phyloP scores from a whole-genome alignment of 108 stramenopile species.

The Fragilaria crotonensis region DNA sequence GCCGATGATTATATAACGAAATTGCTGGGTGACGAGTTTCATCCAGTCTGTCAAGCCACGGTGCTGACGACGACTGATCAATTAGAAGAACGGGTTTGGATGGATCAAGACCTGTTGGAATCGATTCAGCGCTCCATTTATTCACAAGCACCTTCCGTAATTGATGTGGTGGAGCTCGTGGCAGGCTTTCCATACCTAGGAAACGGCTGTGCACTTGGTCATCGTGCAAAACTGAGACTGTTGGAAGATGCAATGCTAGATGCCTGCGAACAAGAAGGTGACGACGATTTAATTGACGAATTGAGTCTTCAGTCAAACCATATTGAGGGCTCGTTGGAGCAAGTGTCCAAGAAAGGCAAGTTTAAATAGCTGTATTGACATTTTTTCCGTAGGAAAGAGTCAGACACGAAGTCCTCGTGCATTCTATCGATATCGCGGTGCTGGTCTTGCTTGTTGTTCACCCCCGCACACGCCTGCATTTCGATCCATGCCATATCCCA shows the following conservation, averaged over 20 bases:
- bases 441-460: too few relatives aligned
- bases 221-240: constrained; percentile 61
- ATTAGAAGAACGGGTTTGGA: neutral
- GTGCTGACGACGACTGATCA: constrained; percentile 19
- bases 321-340: neutral
- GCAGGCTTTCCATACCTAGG: neutral
- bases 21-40: neutral
- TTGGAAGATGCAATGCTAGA: constrained; percentile 82
- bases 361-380: too few relatives aligned
- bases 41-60: constrained; percentile 48
- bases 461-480: neutral
- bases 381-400: too few relatives aligned
- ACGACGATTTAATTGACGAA: constrained; percentile 61
- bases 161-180: neutral
- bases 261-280: constrained; percentile 74
- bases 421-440: neutral
- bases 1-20: neutral
- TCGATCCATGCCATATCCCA: neutral
- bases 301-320: constrained; percentile 23
- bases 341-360: neutral
- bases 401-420: too few relatives aligned
- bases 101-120: neutral
- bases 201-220: constrained; percentile 13
- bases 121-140: neutral
- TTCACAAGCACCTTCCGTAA: constrained; percentile 5